Conservation (phyloP, 1,284 basidiomycete species). For the Moesziomyces antarcticus region DNA sequence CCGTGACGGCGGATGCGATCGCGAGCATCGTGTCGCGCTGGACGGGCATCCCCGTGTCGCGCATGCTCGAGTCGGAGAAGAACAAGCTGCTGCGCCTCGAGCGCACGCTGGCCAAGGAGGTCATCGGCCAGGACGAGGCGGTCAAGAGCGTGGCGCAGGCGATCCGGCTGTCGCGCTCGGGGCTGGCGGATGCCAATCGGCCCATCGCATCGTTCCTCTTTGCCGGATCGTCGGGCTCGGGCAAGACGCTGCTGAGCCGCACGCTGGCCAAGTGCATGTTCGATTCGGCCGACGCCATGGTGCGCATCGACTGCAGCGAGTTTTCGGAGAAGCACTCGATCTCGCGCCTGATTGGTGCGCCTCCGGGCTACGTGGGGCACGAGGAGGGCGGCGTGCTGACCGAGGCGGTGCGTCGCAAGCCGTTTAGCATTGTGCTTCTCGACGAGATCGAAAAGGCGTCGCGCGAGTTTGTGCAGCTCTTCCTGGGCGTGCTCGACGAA, state of each 20-base stretch:
- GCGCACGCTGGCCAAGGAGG: conserved; percentile 61
- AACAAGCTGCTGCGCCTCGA: conserved; percentile 64
- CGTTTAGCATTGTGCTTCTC: conserved; percentile 67
- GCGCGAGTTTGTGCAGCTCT: conserved; percentile 87
- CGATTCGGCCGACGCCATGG: conserved; percentile 72
- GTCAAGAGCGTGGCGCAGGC: conserved; percentile 73
- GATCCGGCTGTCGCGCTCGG: conserved; percentile 73
- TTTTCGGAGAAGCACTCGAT: conserved; percentile 72
- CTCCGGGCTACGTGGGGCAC: conserved; percentile 85
- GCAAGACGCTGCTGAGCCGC: conserved; percentile 73
- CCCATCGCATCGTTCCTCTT: conserved; percentile 73
- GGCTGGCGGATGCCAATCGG: conserved; percentile 72
- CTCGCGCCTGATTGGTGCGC: conserved; percentile 71
- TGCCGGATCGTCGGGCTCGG: conserved; percentile 70
- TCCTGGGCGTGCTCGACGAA: conserved; percentile 87
- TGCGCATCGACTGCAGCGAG: conserved; percentile 72
- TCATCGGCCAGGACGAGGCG: conserved; percentile 73
- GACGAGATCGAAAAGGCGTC: conserved; percentile 76
- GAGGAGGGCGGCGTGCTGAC: conserved; percentile 80
- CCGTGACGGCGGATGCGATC: conserved; percentile 69
- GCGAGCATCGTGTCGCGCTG: conserved; percentile 73
- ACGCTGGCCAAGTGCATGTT: conserved; percentile 70
- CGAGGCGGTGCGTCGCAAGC: conserved; percentile 68
- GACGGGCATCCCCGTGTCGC: conserved; percentile 69
- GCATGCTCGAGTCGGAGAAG: conserved; percentile 67